Evolutionary conservation across 2,329 filamentous ascomycete genomes (phyloP).

Genomic region (Aspergillus sp.): DNA sequence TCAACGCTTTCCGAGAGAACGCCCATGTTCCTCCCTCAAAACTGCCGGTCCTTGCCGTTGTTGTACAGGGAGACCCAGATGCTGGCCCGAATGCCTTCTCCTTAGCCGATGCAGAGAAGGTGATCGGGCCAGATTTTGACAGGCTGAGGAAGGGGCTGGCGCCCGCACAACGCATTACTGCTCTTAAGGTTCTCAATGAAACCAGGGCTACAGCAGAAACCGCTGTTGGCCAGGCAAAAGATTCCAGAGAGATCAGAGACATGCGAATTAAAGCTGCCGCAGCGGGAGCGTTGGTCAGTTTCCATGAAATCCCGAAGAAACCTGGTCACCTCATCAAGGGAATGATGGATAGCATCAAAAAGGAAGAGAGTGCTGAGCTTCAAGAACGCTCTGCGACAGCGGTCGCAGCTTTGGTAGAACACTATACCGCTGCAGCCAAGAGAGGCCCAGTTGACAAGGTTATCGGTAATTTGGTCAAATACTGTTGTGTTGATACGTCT

Average conservation of each 20-base stretch:
- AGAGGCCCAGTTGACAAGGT: conserved; percentile 91
- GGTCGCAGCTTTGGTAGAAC: conserved; percentile 79
- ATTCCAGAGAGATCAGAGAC: conserved; percentile 78
- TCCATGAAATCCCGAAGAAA: conserved; percentile 87
- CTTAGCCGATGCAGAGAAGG: conserved; percentile 81
- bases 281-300: conserved; percentile 83
- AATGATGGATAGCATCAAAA: conserved; percentile 98
- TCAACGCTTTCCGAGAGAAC: conserved; percentile 89
- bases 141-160: conserved; percentile 84
- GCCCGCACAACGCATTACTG: conserved; percentile 82
- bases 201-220: conserved; percentile 68
- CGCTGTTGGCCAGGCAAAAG: conserved; percentile 77
- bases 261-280: conserved; percentile 82
- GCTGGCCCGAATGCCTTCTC: conserved; percentile 93
- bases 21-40: conserved; percentile 75
- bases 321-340: conserved; percentile 89
- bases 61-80: conserved; percentile 90
- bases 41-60: conserved; percentile 78
- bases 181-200: conserved; percentile 74
- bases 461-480: conserved; percentile 92
- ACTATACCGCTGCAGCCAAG: conserved; percentile 78
- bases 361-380: conserved; percentile 85
- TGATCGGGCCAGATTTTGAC: conserved; percentile 82
- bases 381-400: conserved; percentile 84
- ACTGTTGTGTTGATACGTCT: conserved; percentile 94